Base-by-base conservation (phyloP, 331 rosid genomes). In the Ulmus americana region DNA sequence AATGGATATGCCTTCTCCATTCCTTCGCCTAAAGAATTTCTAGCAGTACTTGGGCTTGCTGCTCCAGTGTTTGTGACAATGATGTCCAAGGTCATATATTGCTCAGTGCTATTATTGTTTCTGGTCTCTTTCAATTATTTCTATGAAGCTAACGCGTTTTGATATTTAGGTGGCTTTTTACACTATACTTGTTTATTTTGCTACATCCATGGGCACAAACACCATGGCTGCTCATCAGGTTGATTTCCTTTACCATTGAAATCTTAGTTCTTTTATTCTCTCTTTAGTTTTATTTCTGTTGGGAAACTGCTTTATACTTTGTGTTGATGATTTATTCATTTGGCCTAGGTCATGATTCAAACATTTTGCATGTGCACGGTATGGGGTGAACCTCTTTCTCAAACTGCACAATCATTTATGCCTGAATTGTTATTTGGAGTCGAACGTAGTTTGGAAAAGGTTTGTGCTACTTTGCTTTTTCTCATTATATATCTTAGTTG, bases 191-290 rank as follows among this genome's bases (percentile, higher is more conserved):
- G 72, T 82, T 53, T 91, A 88, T 70, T 85, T 76, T 82, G 95
- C 95, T 52, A 83, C 96, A 46, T 83, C 97, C 43, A 75, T 86
- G 94, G 97, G 97, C 66, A 86, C 95, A 45, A 58, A 80, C 73
- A 84, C 86, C 64, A 80, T 86, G 92, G 97, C 96, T 64, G 97
- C 95, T 68, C 97, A 91, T 77, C 97, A 91, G 83, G 97, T 88
- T 74, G 72, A 77, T 68, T 71, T 59, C 41, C 40, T 65, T 68
- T 65, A 20, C 15, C 14, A 45, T 52, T 52, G 62, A 28, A 45
- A 18, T 65, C 54, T 53, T 61, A 35, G 18, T 68, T 61, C 59
- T 8, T 59, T 53, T 41, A 13, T 58, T 52, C 41, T 28, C 65
- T 68, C 70, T 51, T 39, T 55, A 15, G 61, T 61, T 74, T 61